Percentiles rank a stretch among this genome's conserved stretches.
Evolutionary conservation across 108 stramenopile species (phyloP).

Genomic region (Cyclotella kingstonii): DNA sequence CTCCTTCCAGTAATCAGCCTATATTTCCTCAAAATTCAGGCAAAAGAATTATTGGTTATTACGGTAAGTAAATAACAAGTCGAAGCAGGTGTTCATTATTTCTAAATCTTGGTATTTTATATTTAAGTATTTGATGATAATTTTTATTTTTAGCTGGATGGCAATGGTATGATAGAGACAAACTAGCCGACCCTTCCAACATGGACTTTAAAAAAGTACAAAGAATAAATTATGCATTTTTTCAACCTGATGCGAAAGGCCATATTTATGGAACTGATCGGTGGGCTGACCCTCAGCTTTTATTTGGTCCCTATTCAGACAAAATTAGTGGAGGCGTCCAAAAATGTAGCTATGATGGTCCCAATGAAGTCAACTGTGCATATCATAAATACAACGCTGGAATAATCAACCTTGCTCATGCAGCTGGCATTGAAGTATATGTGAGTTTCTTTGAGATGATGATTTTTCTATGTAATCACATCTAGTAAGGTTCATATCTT

Average conservation of each 20-base stretch:
- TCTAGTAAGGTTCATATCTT: too few relatives aligned
- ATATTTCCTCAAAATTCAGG: conserved; percentile 14
- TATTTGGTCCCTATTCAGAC: conserved; percentile 30
- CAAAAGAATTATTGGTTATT: conserved; percentile 36
- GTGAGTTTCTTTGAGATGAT: too few relatives aligned
- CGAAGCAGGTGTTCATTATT: too few relatives aligned
- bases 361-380: conserved; percentile 25
- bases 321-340: conserved; percentile 22
- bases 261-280: conserved; percentile 31
- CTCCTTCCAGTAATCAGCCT: not conserved
- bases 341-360: conserved; percentile 32
- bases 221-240: conserved; percentile 41
- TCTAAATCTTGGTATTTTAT: too few relatives aligned
- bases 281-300: conserved; percentile 31
- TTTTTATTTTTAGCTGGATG: conserved; percentile 15
- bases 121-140: not conserved
- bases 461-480: too few relatives aligned
- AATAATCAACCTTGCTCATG: conserved; percentile 35
- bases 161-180: conserved; percentile 44
- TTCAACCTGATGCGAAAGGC: conserved; percentile 26
- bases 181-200: conserved; percentile 31
- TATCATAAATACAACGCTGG: conserved; percentile 22
- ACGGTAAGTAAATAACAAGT: conserved; percentile 9
- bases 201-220: conserved; percentile 38
- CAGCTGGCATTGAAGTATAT: conserved; percentile 35